These are phyloP conservation scores for Solanum sejunctum DNA, from an alignment of 257 asterid genomes.

Conservation along the genomic window DNA sequence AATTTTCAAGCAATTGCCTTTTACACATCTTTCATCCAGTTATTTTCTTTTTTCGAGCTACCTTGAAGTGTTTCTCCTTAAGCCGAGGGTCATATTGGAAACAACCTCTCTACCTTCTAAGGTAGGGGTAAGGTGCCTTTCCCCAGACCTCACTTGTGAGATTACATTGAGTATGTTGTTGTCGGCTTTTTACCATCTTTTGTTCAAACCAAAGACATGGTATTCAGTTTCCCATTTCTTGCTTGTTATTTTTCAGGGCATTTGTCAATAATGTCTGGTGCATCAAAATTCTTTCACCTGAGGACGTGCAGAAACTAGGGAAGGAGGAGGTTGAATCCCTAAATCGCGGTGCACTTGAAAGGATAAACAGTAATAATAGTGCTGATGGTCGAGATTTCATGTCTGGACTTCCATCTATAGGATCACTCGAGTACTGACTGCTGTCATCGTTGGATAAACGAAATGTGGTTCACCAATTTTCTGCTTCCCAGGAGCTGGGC, in stretches of 20 bases:
- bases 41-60: neutral
- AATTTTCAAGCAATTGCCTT: neutral
- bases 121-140: neutral
- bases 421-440: conserved; percentile 51
- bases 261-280: conserved; percentile 94
- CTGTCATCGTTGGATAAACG: neutral
- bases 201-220: neutral
- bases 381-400: conserved; percentile 40
- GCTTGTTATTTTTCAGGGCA: conserved; percentile 37
- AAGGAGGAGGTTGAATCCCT: conserved; percentile 55
- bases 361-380: conserved; percentile 19
- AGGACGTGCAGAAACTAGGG: conserved; percentile 77
- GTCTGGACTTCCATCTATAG: conserved; percentile 53
- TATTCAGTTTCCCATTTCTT: neutral
- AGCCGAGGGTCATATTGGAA: neutral
- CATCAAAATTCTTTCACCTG: conserved; percentile 94
- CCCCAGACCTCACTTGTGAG: neutral
- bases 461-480: neutral
- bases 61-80: neutral
- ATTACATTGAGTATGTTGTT: neutral
- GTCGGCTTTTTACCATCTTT: neutral
- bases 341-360: conserved; percentile 30
- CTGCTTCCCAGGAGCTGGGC: neutral
- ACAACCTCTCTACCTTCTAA: neutral
- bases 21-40: neutral